Percentiles rank a stretch among this genome's conserved stretches.
phyloP scores from a whole-genome alignment of 2,329 filamentous ascomycete genomes.

The Neocucurbitaria cava region DNA sequence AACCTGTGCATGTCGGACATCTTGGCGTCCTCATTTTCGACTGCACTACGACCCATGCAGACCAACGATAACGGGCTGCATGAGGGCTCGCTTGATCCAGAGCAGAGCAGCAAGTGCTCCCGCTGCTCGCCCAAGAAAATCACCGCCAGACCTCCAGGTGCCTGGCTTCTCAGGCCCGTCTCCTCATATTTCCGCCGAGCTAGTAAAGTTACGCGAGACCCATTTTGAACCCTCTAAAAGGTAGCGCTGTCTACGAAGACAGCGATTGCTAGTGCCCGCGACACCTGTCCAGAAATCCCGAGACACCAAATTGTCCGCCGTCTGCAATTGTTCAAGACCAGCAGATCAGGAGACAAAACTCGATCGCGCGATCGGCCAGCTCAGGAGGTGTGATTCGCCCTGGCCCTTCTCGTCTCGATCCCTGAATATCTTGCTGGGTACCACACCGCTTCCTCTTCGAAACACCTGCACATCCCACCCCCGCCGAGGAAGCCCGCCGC shows the following conservation, averaged over 20 bases:
- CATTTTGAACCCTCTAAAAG: slow-evolving; percentile 18
- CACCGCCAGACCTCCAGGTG: slow-evolving; percentile 17
- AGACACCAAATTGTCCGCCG: neutral
- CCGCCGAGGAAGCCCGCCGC: slow-evolving; percentile 16
- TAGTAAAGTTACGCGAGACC: slow-evolving; percentile 28
- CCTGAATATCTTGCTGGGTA: slow-evolving; percentile 30
- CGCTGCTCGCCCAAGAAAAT: neutral
- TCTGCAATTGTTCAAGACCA: slow-evolving; percentile 7
- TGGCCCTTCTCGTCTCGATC: slow-evolving; percentile 34
- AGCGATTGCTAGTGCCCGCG: slow-evolving; percentile 28
- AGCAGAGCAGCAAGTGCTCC: neutral
- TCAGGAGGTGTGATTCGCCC: slow-evolving; percentile 25
- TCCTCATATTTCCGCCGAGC: slow-evolving; percentile 15
- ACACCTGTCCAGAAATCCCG: slow-evolving; percentile 29
- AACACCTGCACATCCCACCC: slow-evolving; percentile 28
- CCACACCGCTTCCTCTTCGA: slow-evolving; percentile 41
- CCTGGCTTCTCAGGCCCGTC: neutral
- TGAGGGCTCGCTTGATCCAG: neutral
- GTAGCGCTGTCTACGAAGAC: slow-evolving; percentile 28
- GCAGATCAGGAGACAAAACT: neutral
- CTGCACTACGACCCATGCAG: slow-evolving; percentile 50
- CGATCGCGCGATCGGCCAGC: slow-evolving; percentile 7
- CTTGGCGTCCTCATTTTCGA: slow-evolving; percentile 19
- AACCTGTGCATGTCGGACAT: slow-evolving; percentile 18
- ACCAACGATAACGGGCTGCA: slow-evolving; percentile 37